Base-by-base conservation (phyloP, 441 rosid species). In the Metrosideros polymorpha region DNA sequence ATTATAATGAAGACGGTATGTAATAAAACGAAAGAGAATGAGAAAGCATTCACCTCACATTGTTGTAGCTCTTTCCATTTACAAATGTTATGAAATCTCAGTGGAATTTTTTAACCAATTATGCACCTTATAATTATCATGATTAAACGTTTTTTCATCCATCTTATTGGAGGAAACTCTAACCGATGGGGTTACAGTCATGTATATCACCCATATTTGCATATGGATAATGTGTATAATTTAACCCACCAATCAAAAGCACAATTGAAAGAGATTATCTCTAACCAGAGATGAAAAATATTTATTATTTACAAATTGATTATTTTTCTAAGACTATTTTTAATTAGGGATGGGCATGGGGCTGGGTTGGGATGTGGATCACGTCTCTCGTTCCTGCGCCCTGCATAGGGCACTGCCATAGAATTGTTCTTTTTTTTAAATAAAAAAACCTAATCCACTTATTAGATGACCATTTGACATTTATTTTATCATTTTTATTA, bases 141-240 rank as follows among this genome's bases (percentile, higher is more conserved):
- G 0, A 55, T 9, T 9, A 55, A 54, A 55, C 9, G 14, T 54
- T 0, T 54, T 53, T 8, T 54, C 9, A 0, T 24, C 57, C 1
- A 54, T 54, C 57, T 9, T 54, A 54, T 54, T 9, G n/a, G n/a
- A 24, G 57, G 13, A 54, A 54, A 54, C 0, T 54, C 57, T 54
- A 54, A 54, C 3, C 1, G 0, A 9, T 54, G 57, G 57, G 57
- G 13, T 27, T 57, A 6, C 19, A 13, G n/a, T 13, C 32, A n/a
- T 57, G 6, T 13, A 57, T 14, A n/a, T 57, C 35, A 6, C 32
- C 32, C 35, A 13, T n/a, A 57, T 1, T 57, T 15, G 17, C 35
- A 0, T 57, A 6, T n/a, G 32, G 32, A 13, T 57, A 12, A 0
- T 57, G 0, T 57, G 0, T 12, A 57, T 57, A 13, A 12, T 12